A percentile compares a stretch with the other conserved stretches of the same genome.
Evolutionary conservation across 768 basidiomycete genomes (phyloP).

Genomic region (Clavaria fumosa): DNA sequence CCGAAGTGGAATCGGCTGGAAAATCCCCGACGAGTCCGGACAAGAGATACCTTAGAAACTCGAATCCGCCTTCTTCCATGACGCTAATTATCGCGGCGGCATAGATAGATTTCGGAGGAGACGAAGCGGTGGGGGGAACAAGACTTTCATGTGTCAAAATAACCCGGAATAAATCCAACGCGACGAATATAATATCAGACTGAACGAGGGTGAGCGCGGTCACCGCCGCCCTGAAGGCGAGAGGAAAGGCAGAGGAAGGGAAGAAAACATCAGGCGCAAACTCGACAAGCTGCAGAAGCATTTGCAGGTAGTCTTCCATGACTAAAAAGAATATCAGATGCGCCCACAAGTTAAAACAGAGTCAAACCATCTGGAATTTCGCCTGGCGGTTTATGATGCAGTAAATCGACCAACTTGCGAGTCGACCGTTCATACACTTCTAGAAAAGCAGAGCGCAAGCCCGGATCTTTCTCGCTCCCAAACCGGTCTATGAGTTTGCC

Average conservation of each 20-base stretch:
- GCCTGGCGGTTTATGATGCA: constrained; percentile 52
- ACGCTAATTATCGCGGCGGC: constrained; percentile 43
- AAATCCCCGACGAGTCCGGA: constrained; percentile 75
- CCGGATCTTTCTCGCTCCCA: constrained; percentile 44
- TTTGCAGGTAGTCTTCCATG: constrained; percentile 84
- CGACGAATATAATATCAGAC: constrained; percentile 64
- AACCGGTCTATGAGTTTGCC: constrained; percentile 75
- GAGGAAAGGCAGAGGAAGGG: constrained; percentile 59
- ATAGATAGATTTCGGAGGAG: constrained; percentile 48
- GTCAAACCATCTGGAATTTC: constrained; percentile 77
- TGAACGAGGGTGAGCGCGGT: constrained; percentile 72
- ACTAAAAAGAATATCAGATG: constrained; percentile 31
- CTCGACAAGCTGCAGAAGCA: constrained; percentile 54
- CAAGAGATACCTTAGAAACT: constrained; percentile 53
- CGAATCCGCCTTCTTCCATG: constrained; percentile 56
- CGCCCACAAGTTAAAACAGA: neutral
- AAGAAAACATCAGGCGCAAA: constrained; percentile 64
- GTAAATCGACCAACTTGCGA: constrained; percentile 44
- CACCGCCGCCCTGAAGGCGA: constrained; percentile 63
- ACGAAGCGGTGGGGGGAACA: constrained; percentile 23
- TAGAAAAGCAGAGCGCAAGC: constrained; percentile 40
- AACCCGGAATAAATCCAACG: constrained; percentile 65
- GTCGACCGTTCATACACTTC: constrained; percentile 66
- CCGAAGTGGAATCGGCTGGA: constrained; percentile 66
- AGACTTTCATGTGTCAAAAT: constrained; percentile 68